These are phyloP conservation scores for Raphanus sativus DNA, from an alignment of 345 rosid species.

Conservation along the genomic window DNA sequence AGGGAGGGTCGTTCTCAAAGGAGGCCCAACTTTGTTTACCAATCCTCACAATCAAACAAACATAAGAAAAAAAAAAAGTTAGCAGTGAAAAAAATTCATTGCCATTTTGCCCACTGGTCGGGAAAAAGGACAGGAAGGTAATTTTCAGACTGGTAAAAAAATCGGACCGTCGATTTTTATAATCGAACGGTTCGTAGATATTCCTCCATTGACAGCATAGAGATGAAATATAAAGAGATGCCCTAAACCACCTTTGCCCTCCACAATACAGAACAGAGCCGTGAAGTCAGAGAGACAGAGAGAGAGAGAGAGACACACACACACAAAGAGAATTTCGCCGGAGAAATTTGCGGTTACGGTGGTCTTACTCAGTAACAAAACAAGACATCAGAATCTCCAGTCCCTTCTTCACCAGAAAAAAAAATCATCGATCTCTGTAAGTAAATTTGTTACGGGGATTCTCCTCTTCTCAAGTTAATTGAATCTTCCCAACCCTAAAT, in stretches of 20 bases:
- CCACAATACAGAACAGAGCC: slow-evolving; percentile 19
- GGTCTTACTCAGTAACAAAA: neutral
- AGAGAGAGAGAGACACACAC: neutral
- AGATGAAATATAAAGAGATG: slow-evolving; percentile 9
- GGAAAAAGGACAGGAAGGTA: neutral
- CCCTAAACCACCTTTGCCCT: slow-evolving; percentile 19
- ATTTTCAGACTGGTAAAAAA: neutral
- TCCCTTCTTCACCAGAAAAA: neutral
- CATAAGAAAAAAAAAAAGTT: neutral
- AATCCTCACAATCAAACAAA: neutral
- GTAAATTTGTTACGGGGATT: neutral
- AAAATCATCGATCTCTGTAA: neutral
- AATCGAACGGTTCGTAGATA: slow-evolving; percentile 19
- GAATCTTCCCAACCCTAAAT: neutral
- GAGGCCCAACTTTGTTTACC: slow-evolving; percentile 1
- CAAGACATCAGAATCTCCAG: neutral
- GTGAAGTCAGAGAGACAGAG: neutral
- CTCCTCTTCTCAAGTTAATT: too few relatives aligned
- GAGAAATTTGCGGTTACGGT: slow-evolving; percentile 1
- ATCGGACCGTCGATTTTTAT: slow-evolving; percentile 9
- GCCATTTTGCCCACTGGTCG: neutral
- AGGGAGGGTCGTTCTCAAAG: neutral
- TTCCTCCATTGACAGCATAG: neutral
- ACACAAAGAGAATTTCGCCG: slow-evolving; percentile 10
- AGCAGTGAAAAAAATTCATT: neutral